Conservation (phyloP, 2,329 filamentous ascomycete genomes). For the Ceratocystis alfenasii region DNA sequence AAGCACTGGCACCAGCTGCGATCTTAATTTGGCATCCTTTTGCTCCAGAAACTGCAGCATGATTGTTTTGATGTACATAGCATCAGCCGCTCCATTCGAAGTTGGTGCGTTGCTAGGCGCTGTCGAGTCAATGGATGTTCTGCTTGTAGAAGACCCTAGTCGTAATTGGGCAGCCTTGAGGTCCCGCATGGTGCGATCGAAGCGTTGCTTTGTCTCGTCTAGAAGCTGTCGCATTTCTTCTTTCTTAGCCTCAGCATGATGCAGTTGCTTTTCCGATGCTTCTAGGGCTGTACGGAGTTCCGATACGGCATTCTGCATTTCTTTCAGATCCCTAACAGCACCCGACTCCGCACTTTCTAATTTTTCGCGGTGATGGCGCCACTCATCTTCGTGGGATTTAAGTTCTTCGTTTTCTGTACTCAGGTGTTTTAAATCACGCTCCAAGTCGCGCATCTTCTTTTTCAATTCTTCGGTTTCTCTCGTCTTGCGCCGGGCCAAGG, state of each 20-base stretch:
- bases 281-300: constrained; percentile 72
- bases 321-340: constrained; percentile 59
- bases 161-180: constrained; percentile 42
- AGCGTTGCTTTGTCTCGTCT: constrained; percentile 63
- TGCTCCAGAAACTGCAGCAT: constrained; percentile 71
- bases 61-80: constrained; percentile 67
- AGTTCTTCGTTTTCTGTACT: constrained; percentile 67
- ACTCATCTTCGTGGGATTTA: constrained; percentile 59
- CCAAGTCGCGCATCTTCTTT: constrained; percentile 64
- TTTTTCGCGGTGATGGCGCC: constrained; percentile 61
- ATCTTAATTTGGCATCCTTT: constrained; percentile 62
- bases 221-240: constrained; percentile 60
- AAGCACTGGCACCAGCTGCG: constrained; percentile 65
- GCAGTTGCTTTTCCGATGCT: constrained; percentile 71
- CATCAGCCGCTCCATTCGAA: constrained; percentile 33
- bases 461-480: constrained; percentile 82
- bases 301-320: constrained; percentile 64
- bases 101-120: constrained; percentile 24
- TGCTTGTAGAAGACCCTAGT: constrained; percentile 30
- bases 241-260: constrained; percentile 73
- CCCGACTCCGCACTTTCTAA: constrained; percentile 59
- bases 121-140: constrained; percentile 37
- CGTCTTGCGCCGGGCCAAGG: constrained; percentile 59
- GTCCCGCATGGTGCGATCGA: constrained; percentile 69
- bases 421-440: constrained; percentile 60